These are phyloP conservation scores for Dictyostelium purpureum DNA, from an alignment of 78 protist genomes.

Conservation along the genomic window DNA sequence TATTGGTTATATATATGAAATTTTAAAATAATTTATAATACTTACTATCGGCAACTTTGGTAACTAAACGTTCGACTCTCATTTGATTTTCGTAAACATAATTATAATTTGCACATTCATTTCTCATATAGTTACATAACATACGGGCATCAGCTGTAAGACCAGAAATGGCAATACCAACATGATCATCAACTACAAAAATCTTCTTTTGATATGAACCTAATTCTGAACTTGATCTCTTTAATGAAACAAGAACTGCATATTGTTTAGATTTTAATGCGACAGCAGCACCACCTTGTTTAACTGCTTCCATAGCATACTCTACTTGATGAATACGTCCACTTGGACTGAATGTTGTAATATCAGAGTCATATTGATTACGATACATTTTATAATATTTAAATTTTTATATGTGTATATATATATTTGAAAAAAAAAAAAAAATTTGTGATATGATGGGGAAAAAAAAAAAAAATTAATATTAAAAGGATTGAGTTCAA, in stretches of 20 bases:
- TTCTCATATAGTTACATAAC: conserved; percentile 89
- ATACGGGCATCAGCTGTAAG: conserved; percentile 87
- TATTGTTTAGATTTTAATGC: conserved; percentile 87
- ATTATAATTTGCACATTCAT: conserved; percentile 90
- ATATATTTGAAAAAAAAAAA: not conserved
- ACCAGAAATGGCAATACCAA: conserved; percentile 96
- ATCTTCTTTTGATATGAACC: conserved; percentile 95
- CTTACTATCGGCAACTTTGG: conserved; percentile 89
- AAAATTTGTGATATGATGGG: no score
- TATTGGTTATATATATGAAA: not conserved
- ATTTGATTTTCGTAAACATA: conserved; percentile 90
- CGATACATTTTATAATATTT: conserved; percentile 78
- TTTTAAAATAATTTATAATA: conserved; percentile 3
- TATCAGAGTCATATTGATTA: conserved; percentile 91
- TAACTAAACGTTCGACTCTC: conserved; percentile 90
- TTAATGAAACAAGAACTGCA: conserved; percentile 91
- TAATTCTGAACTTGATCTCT: conserved; percentile 91
- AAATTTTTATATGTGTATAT: not conserved
- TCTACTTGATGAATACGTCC: conserved; percentile 98
- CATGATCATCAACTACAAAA: conserved; percentile 93
- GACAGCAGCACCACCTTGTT: conserved; percentile 95
- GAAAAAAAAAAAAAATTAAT: no score
- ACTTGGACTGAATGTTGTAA: conserved; percentile 92
- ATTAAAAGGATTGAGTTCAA: no score
- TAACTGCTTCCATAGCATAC: conserved; percentile 99